Evolutionary conservation across 2,329 filamentous ascomycete genomes (phyloP).

Genomic region (Penicillium sp.): DNA sequence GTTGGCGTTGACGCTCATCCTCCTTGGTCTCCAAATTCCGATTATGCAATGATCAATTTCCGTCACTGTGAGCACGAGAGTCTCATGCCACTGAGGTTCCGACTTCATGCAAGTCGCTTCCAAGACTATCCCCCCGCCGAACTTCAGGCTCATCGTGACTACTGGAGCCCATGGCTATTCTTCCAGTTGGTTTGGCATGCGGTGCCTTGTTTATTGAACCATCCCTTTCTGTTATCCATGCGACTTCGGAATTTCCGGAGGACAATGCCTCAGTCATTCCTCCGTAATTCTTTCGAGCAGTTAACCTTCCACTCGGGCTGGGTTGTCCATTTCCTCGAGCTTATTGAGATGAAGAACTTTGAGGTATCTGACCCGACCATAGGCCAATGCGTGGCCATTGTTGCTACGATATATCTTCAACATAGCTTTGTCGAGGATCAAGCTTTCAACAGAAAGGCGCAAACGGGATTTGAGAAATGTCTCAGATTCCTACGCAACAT

Average conservation of each 20-base stretch:
- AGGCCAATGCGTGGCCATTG: slow-evolving; percentile 46
- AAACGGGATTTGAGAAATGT: slow-evolving; percentile 40
- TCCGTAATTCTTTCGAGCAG: slow-evolving; percentile 49
- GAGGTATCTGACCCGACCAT: slow-evolving; percentile 43
- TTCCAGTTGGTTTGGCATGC: slow-evolving; percentile 49
- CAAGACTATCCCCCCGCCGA: slow-evolving; percentile 35
- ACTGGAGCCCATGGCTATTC: slow-evolving; percentile 51
- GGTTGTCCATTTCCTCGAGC: slow-evolving; percentile 48
- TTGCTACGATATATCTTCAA: slow-evolving; percentile 51
- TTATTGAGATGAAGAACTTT: slow-evolving; percentile 40
- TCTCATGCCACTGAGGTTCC: slow-evolving; percentile 45
- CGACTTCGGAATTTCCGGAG: slow-evolving; percentile 47
- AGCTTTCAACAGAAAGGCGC: slow-evolving; percentile 33
- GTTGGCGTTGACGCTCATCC: slow-evolving; percentile 37
- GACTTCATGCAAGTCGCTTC: slow-evolving; percentile 47
- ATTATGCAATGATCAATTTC: slow-evolving; percentile 46
- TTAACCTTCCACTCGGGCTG: slow-evolving; percentile 47
- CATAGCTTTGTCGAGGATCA: slow-evolving; percentile 46
- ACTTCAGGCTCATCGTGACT: slow-evolving; percentile 41
- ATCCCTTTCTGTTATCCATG: slow-evolving; percentile 49
- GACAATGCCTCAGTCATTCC: slow-evolving; percentile 50
- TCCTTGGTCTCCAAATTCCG: slow-evolving; percentile 46
- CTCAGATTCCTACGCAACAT: slow-evolving; percentile 35
- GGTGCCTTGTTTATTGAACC: slow-evolving; percentile 49
- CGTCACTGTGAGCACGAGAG: slow-evolving; percentile 49